Conservation (phyloP, 2,329 filamentous ascomycete species). For the Xylaria sp. region DNA sequence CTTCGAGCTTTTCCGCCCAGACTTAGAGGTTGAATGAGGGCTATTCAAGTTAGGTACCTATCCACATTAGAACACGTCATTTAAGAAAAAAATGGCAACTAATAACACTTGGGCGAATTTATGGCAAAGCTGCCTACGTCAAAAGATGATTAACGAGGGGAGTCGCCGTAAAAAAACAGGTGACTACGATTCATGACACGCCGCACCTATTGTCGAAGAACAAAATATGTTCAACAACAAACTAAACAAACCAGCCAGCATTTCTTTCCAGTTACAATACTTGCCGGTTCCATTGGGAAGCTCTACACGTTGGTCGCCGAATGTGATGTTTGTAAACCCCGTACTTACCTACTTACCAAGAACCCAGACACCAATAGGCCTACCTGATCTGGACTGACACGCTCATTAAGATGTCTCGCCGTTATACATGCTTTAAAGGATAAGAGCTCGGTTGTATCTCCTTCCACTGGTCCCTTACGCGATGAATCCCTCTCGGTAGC, state of each 20-base stretch:
- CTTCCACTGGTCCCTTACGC: not conserved
- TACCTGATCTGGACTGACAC: not conserved
- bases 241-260: not conserved
- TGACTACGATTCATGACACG: not conserved
- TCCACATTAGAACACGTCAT: not conserved
- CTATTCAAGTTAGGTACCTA: too few species aligned
- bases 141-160: not conserved
- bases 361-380: not conserved
- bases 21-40: too few species aligned
- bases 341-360: not conserved
- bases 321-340: not conserved
- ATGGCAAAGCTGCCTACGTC: not conserved
- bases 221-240: not conserved
- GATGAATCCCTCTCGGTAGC: not conserved
- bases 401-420: not conserved
- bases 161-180: not conserved
- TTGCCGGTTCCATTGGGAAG: not conserved
- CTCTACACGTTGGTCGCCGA: not conserved
- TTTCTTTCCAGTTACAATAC: not conserved
- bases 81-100: not conserved
- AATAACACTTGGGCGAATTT: not conserved
- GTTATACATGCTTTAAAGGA: not conserved
- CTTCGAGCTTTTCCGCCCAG: too few species aligned
- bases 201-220: not conserved
- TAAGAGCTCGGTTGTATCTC: not conserved